These are phyloP conservation scores for Cystobasidium pallidum DNA, from an alignment of 1,284 basidiomycete species.

Conservation along the genomic window DNA sequence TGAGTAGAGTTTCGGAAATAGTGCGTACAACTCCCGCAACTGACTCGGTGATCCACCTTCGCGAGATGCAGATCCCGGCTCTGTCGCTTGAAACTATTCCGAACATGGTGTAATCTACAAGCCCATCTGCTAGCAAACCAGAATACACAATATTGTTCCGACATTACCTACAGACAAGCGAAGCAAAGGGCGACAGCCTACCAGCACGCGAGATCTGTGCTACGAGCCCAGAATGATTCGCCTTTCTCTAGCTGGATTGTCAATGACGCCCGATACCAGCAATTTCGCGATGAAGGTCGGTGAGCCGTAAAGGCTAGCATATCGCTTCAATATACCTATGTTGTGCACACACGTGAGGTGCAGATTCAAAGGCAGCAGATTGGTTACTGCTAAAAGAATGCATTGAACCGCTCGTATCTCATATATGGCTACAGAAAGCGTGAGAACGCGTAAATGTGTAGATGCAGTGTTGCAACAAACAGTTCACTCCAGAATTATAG, in stretches of 20 bases:
- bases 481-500: not conserved
- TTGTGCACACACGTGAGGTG: too few species aligned
- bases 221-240: not conserved
- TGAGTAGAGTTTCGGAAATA: not conserved
- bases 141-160: not conserved
- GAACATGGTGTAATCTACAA: not conserved
- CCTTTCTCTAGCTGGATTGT: constrained; percentile 34
- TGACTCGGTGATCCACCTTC: not conserved
- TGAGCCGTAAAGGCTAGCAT: not conserved
- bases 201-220: constrained; percentile 10
- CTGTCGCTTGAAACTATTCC: not conserved
- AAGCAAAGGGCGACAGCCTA: constrained; percentile 17
- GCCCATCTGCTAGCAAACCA: not conserved
- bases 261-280: constrained; percentile 21
- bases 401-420: not conserved
- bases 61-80: constrained; percentile 11
- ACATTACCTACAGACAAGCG: constrained; percentile 7
- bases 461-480: not conserved
- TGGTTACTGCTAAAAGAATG: not conserved
- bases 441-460: not conserved
- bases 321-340: not conserved
- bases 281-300: not conserved
- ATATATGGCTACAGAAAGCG: constrained; percentile 10
- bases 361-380: too few species aligned
- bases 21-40: not conserved